Conservation (phyloP, 306 rosid genomes). For the Cucumis cinereus region DNA sequence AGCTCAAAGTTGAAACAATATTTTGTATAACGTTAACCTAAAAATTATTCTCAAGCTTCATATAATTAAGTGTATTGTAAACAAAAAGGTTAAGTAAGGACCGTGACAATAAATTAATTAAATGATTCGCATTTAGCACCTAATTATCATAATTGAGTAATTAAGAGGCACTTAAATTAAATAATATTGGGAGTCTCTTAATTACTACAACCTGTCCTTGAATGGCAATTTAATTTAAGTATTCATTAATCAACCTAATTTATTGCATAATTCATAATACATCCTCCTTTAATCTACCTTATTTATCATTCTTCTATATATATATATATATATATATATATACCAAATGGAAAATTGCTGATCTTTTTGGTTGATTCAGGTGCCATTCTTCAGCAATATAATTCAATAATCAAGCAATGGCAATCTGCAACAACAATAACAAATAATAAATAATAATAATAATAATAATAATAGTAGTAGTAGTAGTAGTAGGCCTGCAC, state of each 20-base stretch:
- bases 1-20: too few species aligned
- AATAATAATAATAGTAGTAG: too few species aligned
- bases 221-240: background rate
- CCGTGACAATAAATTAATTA: too few species aligned
- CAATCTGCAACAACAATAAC: background rate
- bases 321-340: background rate
- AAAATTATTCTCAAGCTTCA: too few species aligned
- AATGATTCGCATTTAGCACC: too few species aligned
- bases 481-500: too few species aligned
- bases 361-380: background rate
- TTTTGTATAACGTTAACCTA: too few species aligned
- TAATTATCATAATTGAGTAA: too few species aligned
- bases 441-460: too few species aligned
- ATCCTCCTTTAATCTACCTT: background rate
- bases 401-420: background rate
- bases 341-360: background rate
- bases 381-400: background rate
- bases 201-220: background rate
- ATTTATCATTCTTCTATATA: background rate
- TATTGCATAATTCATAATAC: slow-evolving; percentile 2
- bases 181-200: background rate
- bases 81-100: too few species aligned
- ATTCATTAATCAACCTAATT: background rate
- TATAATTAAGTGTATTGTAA: too few species aligned
- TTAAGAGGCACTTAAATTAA: background rate